Percentiles rank a stretch among this genome's conserved stretches.
phyloP scores from a whole-genome alignment of 805 yeast genomes.

The Wickerhamomyces ciferrii region DNA sequence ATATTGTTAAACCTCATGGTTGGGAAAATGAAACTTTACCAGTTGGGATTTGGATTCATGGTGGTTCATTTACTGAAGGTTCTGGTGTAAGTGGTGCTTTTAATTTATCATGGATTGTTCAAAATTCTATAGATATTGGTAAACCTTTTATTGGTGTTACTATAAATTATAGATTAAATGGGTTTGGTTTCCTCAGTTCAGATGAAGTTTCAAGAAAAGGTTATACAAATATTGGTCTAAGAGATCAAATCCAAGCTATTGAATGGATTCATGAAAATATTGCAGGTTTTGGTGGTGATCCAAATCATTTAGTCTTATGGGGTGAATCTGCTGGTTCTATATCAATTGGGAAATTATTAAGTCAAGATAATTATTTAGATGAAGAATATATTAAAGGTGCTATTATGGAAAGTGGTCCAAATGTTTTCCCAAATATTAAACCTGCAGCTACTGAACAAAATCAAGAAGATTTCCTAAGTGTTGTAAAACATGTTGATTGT shows the following conservation, averaged over 20 bases:
- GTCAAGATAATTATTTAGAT: conserved; percentile 1
- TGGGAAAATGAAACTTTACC: conserved; percentile 18
- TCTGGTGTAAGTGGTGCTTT: conserved; percentile 11
- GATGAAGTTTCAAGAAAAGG: conserved; percentile 17
- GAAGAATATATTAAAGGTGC: conserved; percentile 12
- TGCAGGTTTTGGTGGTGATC: conserved; percentile 30
- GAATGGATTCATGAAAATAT: conserved; percentile 31
- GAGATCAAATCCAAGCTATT: conserved; percentile 29
- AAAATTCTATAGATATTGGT: conserved; percentile 14
- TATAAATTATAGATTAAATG: conserved; percentile 32
- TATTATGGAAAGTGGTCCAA: conserved; percentile 12
- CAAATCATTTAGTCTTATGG: conserved; percentile 27
- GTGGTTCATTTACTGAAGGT: conserved; percentile 28
- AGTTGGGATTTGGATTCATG: conserved; percentile 29
- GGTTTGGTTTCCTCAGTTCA: conserved; percentile 29
- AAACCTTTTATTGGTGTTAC: conserved; percentile 27
- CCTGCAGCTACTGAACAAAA: conserved; percentile 11
- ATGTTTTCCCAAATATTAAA: conserved; percentile 5
- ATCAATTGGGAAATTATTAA: conserved; percentile 10
- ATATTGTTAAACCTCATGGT: conserved; percentile 21
- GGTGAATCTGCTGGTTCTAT: conserved; percentile 34
- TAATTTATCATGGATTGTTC: conserved; percentile 13
- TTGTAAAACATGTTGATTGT: background rate
- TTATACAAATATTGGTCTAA: conserved; percentile 27
- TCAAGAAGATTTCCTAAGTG: conserved; percentile 3